Evolutionary conservation across 2,329 filamentous ascomycete species (phyloP), one percentile per base, ranked within the genome.

Genomic region (Neobulgaria alba): DNA sequence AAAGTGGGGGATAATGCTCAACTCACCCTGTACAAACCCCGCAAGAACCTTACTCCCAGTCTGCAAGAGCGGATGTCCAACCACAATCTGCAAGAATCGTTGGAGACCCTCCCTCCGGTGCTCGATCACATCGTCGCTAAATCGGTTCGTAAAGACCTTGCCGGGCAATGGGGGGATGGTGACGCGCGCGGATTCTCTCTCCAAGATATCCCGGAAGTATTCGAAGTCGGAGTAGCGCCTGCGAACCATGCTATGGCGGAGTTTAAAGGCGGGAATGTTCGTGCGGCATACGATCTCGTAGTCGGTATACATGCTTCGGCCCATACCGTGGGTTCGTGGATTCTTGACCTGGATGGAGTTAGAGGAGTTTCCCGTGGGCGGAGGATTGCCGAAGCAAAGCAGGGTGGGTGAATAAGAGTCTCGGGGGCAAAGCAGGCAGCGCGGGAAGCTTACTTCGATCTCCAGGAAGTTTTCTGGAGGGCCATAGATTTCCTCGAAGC

Each of bases 251-350:
- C 81, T 88, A 61, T 85, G 77, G 53, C 89, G 87, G 56, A 95
- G 79, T 71, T 96, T 96, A 76, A 98, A 98, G 56, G 92, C 89
- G 43, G 92, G 92, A 61, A 98, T 98, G 69, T 98, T 98, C 67
- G 92, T 98, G 57, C 85, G 82, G 71, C 92, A 95, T 56, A 94
- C 76, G 60, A 98, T 95, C 66, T 96, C 89, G 72, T 96, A 98
- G 67, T 93, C 92, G 40, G 92, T 98, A 72, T 96, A 96, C 88
- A 95, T 95, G 68, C 79, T 78, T 54, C 92, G 85, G 50, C 89
- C 90, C 59, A 92, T 88, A 62, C 93, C 92, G 65, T 94, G 87
- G 19, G 89, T 95, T 67, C 88, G 82, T 23, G 92, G 92, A 63
- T 92, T 92, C 61, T 84, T 84, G 56, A 96, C 87, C 88, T 94